These are phyloP conservation scores for Xylaria sp. DNA, from an alignment of 2,329 filamentous ascomycete genomes.

Conservation along the genomic window DNA sequence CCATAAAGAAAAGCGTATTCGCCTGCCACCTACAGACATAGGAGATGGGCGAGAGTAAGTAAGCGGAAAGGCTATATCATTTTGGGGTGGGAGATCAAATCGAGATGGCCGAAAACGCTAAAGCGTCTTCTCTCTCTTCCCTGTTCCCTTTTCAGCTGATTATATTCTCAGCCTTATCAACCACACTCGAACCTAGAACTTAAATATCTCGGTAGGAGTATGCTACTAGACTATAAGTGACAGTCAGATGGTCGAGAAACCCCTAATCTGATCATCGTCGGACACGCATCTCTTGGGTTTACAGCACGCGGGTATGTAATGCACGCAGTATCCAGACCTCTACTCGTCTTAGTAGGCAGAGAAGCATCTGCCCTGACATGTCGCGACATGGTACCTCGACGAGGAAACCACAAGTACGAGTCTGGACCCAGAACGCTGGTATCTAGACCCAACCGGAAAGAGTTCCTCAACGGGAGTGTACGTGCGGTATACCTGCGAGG, in stretches of 20 bases:
- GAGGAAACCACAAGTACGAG: conserved; percentile 20
- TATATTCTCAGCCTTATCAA: conserved; percentile 14
- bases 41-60: conserved; percentile 5
- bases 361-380: conserved; percentile 22
- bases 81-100: conserved; percentile 13
- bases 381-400: conserved; percentile 2
- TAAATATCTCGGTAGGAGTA: not conserved
- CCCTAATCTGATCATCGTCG: not conserved
- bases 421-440: conserved; percentile 25
- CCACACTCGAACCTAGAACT: conserved; percentile 1
- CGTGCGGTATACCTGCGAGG: conserved; percentile 11
- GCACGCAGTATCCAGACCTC: conserved; percentile 8
- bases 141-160: not conserved
- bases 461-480: conserved; percentile 22
- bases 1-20: conserved; percentile 25
- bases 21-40: conserved; percentile 31
- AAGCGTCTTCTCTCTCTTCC: no score
- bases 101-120: conserved; percentile 19
- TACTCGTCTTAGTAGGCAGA: conserved; percentile 2
- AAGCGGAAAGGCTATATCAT: conserved; percentile 34
- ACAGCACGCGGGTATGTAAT: not conserved
- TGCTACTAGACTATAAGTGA: not conserved
- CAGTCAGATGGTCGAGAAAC: not conserved
- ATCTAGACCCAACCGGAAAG: conserved; percentile 21
- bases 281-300: not conserved